Evolutionary conservation across 768 basidiomycete species (phyloP).

Genomic region (Crepidotus variabilis): DNA sequence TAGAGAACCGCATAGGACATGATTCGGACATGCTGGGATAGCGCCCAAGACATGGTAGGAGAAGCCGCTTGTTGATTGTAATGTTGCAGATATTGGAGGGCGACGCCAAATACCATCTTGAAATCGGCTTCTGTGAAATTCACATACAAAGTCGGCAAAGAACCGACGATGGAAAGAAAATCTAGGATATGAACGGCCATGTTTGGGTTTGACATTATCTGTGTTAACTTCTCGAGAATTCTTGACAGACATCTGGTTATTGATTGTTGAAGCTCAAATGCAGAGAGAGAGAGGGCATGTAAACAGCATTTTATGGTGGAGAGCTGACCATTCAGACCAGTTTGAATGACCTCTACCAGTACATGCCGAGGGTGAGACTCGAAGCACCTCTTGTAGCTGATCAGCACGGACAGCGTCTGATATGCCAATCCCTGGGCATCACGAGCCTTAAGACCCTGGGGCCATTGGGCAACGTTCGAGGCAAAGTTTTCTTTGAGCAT

Average conservation of each 20-base stretch:
- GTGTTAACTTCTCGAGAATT: conserved; percentile 83
- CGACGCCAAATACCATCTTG: conserved; percentile 92
- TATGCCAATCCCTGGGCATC: conserved; percentile 89
- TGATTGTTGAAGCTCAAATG: conserved; percentile 82
- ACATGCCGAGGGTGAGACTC: conserved; percentile 60
- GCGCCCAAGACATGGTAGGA: conserved; percentile 67
- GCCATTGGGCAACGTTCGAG: conserved; percentile 54
- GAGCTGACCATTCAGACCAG: conserved; percentile 65
- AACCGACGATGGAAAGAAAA: conserved; percentile 84
- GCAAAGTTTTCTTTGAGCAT: conserved; percentile 59
- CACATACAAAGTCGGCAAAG: conserved; percentile 71
- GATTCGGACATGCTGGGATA: conserved; percentile 88
- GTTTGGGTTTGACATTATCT: conserved; percentile 91
- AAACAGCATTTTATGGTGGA: conserved; percentile 86
- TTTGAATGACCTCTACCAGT: conserved; percentile 70
- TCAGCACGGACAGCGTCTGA: conserved; percentile 81
- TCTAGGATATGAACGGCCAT: conserved; percentile 97
- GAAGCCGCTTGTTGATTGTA: conserved; percentile 67
- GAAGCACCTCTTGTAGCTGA: conserved; percentile 83
- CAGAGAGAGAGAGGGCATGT: conserved; percentile 82
- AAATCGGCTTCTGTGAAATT: conserved; percentile 92
- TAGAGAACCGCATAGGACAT: conserved; percentile 91
- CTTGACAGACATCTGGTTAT: conserved; percentile 75
- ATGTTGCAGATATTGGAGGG: conserved; percentile 88
- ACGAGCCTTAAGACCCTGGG: conserved; percentile 57